Evolutionary conservation across 73 alveolate genomes (phyloP), one percentile per base, ranked within the genome.

Genomic region (Paraurostyla sp.): DNA sequence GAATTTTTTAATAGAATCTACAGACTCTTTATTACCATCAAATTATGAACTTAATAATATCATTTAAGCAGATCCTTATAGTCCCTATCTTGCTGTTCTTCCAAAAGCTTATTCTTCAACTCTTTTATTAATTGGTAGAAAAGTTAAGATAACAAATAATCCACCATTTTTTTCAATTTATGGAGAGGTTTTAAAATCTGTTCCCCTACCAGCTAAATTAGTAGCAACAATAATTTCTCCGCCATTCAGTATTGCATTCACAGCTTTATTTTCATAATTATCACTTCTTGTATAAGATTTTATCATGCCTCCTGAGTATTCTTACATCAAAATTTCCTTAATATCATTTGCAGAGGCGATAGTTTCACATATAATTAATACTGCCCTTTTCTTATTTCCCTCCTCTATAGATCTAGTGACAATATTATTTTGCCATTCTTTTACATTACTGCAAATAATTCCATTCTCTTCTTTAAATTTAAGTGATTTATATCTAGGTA

Each of bases 91-190:
- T 15, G 97, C 96, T 0, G 98, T 92, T 85, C 99, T 82, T n/a
- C 97, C 97, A 36, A 60, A 84, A n/a, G 95, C 95, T 57, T 92
- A 92, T n/a, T 89, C 98, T 94, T 95, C 95, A 15, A 94, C 80
- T 92, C 99, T 91, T 43, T 60, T 43, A 80, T 94, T 92, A 33
- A 29, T 20, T 1, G 99, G 98, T 59, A 95, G 38, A 62, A 92
- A 95, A 23, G 98, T 87, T 15, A 95, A 50, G 16, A 93, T 75
- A 0, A 95, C 99, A 95, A 94, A 98, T 58, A 95, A 83, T 9
- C 98, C 98, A 9, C 98, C 98, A 69, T 80, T 85, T 18, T 69
- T 35, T 49, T 90, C 93, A 30, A 95, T 91, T 0, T 15, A 33
- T 41, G 87, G 91, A 29, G 69, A 22, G 27, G 91, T 62, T 13